Conservation (phyloP, 208 protist genomes). For the Trypanosoma mega region DNA sequence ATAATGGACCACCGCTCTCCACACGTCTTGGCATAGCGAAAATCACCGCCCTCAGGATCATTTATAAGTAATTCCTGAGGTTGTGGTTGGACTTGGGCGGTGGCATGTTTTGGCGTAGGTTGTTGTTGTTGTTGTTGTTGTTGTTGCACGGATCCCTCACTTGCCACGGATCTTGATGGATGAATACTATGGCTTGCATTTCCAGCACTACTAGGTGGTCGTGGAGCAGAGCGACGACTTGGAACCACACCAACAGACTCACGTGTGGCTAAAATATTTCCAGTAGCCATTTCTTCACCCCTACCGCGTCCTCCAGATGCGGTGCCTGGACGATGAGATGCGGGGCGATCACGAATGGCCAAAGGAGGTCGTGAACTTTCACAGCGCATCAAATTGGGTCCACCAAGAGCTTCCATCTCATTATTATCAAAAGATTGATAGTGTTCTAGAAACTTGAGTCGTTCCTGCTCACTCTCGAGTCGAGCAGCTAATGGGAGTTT, state of each 20-base stretch:
- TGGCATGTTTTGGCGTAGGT: not conserved
- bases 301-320: no score
- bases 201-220: not conserved
- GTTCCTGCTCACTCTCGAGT: constrained; percentile 65
- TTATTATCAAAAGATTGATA: constrained; percentile 34
- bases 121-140: not conserved
- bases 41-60: constrained; percentile 86
- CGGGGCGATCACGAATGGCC: not conserved
- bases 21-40: constrained; percentile 51
- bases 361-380: constrained; percentile 13
- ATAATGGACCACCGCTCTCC: constrained; percentile 56
- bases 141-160: not conserved
- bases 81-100: not conserved
- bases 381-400: not conserved
- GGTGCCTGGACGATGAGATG: not conserved
- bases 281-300: constrained; percentile 5
- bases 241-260: constrained; percentile 78
- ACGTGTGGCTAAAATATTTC: constrained; percentile 48
- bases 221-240: constrained; percentile 26
- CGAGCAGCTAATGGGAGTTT: constrained; percentile 68
- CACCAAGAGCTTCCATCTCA: not conserved
- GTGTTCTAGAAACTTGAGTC: constrained; percentile 67
- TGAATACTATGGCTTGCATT: not conserved
- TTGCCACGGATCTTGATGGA: not conserved
- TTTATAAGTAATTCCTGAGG: constrained; percentile 64